Percentiles rank a stretch among this genome's conserved stretches.
These are phyloP conservation scores for Trametes villosa DNA, from an alignment of 768 basidiomycete species.

Conservation along the genomic window DNA sequence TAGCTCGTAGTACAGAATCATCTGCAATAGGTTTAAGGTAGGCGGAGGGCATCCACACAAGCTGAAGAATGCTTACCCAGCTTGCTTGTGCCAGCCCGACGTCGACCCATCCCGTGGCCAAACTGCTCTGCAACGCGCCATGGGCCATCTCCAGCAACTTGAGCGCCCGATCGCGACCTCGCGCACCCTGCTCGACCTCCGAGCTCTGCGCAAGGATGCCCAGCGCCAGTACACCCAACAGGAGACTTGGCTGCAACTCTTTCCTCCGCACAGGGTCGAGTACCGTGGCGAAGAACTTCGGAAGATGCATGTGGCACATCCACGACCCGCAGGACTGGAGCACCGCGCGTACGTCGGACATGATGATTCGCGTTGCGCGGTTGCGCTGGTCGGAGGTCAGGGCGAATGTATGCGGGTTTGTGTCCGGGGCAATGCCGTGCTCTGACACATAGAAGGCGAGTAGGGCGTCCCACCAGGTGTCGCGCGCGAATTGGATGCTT, in stretches of 20 bases:
- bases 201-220: slow-evolving; percentile 12
- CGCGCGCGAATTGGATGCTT: slow-evolving; percentile 65
- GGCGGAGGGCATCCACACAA: neutral
- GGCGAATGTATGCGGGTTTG: slow-evolving; percentile 17
- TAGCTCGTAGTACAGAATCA: slow-evolving; percentile 19
- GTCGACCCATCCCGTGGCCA: slow-evolving; percentile 55
- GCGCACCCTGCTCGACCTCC: slow-evolving; percentile 12
- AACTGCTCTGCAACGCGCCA: slow-evolving; percentile 62
- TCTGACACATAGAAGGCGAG: slow-evolving; percentile 50
- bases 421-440: slow-evolving; percentile 5
- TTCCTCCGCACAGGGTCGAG: slow-evolving; percentile 55
- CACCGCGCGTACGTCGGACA: slow-evolving; percentile 62
- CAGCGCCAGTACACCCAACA: slow-evolving; percentile 53
- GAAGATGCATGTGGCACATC: slow-evolving; percentile 75
- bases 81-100: slow-evolving; percentile 20
- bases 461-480: slow-evolving; percentile 80
- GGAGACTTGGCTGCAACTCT: slow-evolving; percentile 67
- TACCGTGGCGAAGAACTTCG: slow-evolving; percentile 64
- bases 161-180: slow-evolving; percentile 44
- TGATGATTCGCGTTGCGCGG: slow-evolving; percentile 47
- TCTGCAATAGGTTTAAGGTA: slow-evolving; percentile 12
- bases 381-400: slow-evolving; percentile 44
- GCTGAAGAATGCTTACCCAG: slow-evolving; percentile 1
- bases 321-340: slow-evolving; percentile 69
- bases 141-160: slow-evolving; percentile 47